phyloP scores from a whole-genome alignment of 192 early-diverging fungal species.

The Bifiguratus adelaidae region DNA sequence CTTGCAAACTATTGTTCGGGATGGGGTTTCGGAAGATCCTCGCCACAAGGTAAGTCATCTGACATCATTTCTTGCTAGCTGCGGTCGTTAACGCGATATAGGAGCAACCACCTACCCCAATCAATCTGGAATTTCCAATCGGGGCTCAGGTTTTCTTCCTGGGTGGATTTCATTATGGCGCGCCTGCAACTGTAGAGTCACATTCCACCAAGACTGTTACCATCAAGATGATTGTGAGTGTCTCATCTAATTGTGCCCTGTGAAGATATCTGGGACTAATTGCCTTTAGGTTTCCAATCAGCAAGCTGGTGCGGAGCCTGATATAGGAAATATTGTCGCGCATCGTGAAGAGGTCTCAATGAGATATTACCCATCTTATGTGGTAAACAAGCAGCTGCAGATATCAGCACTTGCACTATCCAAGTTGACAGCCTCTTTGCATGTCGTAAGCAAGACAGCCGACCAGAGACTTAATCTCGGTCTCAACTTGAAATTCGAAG shows the following conservation, averaged over 20 bases:
- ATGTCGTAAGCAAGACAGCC: slow-evolving; percentile 43
- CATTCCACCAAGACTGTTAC: slow-evolving; percentile 31
- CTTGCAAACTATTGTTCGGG: slow-evolving; percentile 49
- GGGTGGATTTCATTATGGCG: slow-evolving; percentile 63
- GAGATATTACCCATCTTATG: slow-evolving; percentile 37
- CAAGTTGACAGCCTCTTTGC: slow-evolving; percentile 75
- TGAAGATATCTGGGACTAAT: not conserved
- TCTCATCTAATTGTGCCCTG: slow-evolving; percentile 10
- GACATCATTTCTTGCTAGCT: not conserved
- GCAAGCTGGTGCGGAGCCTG: too few species aligned
- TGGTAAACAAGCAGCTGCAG: slow-evolving; percentile 54
- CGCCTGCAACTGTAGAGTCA: slow-evolving; percentile 52
- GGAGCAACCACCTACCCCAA: slow-evolving; percentile 56
- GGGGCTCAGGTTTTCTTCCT: slow-evolving; percentile 72
- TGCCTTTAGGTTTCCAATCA: not conserved
- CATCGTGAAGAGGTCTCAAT: slow-evolving; percentile 2
- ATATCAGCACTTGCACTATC: slow-evolving; percentile 61
- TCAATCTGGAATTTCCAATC: slow-evolving; percentile 65
- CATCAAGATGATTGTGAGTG: slow-evolving; percentile 29
- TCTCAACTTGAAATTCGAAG: slow-evolving; percentile 86
- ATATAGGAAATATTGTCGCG: too few species aligned
- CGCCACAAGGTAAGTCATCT: slow-evolving; percentile 40
- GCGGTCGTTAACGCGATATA: not conserved
- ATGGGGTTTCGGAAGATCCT: slow-evolving; percentile 50
- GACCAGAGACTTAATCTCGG: slow-evolving; percentile 67